A percentile compares a stretch with the other conserved stretches of the same genome.
Evolutionary conservation across 768 basidiomycete genomes (phyloP).

Genomic region (Hygrocybe coccinea): DNA sequence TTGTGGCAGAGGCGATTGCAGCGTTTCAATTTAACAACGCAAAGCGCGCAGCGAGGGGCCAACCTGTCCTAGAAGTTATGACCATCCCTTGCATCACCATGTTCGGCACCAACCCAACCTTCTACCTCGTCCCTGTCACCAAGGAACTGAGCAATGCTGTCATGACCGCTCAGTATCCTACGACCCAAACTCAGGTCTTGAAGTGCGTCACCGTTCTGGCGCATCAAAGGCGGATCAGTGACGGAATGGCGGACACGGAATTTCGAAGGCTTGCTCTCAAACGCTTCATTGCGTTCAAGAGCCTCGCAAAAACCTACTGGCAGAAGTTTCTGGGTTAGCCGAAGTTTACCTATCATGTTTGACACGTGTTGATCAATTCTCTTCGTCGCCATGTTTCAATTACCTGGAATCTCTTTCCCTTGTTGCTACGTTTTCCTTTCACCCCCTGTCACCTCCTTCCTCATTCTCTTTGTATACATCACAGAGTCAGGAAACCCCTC

Average conservation of each 20-base stretch:
- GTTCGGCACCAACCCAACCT: conserved; percentile 30
- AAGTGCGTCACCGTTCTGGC: conserved; percentile 23
- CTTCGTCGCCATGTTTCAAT: too few species aligned
- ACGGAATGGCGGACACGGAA: conserved; percentile 29
- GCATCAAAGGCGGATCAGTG: conserved; percentile 11
- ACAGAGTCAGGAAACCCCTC: too few species aligned
- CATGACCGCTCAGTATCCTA: conserved; percentile 19
- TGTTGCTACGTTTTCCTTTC: too few species aligned
- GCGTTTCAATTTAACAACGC: conserved; percentile 30
- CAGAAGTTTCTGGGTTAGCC: conserved; percentile 10
- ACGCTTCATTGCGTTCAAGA: conserved; percentile 28
- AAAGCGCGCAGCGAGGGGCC: conserved; percentile 17
- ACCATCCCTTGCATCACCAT: conserved; percentile 33
- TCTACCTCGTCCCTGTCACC: conserved; percentile 35
- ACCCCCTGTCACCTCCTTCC: too few species aligned
- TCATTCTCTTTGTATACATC: too few species aligned
- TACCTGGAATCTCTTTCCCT: too few species aligned
- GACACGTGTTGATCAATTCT: not conserved
- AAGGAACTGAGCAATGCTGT: conserved; percentile 27
- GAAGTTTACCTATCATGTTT: not conserved
- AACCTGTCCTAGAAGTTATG: conserved; percentile 20
- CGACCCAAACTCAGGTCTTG: conserved; percentile 20
- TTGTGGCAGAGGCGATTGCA: conserved; percentile 29
- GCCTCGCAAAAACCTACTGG: conserved; percentile 27
- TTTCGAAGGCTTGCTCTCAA: conserved; percentile 26